Evolutionary conservation across 257 asterid genomes (phyloP), one percentile per base, ranked within the genome.

Genomic region (Rehmannia glutinosa): DNA sequence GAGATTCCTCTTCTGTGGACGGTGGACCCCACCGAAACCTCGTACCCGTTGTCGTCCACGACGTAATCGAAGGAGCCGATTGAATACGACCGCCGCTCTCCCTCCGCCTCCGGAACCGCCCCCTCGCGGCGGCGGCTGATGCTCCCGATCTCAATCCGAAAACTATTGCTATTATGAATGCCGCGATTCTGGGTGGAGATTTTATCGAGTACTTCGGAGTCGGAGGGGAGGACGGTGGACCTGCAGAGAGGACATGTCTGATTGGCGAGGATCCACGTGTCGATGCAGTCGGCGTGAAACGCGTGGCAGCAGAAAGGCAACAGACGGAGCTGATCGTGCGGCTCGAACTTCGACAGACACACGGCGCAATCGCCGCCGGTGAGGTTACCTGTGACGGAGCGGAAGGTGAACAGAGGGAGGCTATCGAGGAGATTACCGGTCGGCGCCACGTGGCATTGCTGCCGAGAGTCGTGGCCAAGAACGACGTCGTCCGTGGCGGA

Each of bases 271-370:
- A 92, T 90, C 98, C 98, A 92, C 69, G 95, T 59, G 79, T 90
- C 97, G 58, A 92, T 90, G 46, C 98, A 92, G 2, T 42, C 69
- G 6, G 86, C 87, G 77, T 92, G 98, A 27, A 92, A 92, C 41
- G 97, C 98, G 86, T 92, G 98, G 49, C 96, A 86, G 50, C 98
- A 92, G 13, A 87, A 75, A 0, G 97, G 97, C 57, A 92, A 25
- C 57, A 92, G 53, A 0, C 98, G 89, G 58, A 92, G 83, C 41
- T 78, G 87, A 65, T 92, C 96, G 1, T 76, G 79, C 55, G 72
- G 71, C 71, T 87, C 95, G 45, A 92, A 92, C 42, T 83, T 90
- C 6, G 95, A 86, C 13, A 92, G 39, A 21, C 98, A 92, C 5
- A 92, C 98, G 0, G 98, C 96, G 62, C 98, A 92, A 54, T 92